Conservation (phyloP, 1,284 basidiomycete species). For the Inonotus hispidus region DNA sequence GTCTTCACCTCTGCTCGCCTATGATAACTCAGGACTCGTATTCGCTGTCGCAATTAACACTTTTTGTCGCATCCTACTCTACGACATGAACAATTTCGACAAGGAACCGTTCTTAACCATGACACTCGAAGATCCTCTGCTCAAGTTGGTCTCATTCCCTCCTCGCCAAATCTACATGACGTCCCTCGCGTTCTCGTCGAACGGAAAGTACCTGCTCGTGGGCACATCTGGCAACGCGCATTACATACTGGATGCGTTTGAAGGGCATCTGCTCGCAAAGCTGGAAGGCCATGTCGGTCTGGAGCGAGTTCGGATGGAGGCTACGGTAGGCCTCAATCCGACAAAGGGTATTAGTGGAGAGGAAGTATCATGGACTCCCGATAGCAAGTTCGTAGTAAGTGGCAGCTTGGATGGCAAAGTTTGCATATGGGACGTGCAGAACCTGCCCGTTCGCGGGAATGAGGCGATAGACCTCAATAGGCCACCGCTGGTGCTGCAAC, state of each 20-base stretch:
- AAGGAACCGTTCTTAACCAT: conserved; percentile 86
- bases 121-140: conserved; percentile 74
- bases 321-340: conserved; percentile 60
- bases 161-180: conserved; percentile 90
- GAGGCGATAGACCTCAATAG: conserved; percentile 49
- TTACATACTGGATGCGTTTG: conserved; percentile 88
- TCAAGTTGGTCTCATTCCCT: conserved; percentile 69
- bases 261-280: conserved; percentile 76
- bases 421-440: conserved; percentile 74
- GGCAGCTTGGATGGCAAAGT: conserved; percentile 82
- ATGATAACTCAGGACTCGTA: conserved; percentile 85
- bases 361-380: conserved; percentile 89
- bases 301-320: conserved; percentile 56
- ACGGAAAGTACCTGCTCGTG: conserved; percentile 86
- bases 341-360: conserved; percentile 78
- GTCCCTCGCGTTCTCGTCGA: conserved; percentile 84
- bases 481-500: conserved; percentile 47
- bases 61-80: conserved; percentile 81
- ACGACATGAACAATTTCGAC: conserved; percentile 87
- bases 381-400: conserved; percentile 81
- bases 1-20: conserved; percentile 80
- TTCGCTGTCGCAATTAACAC: conserved; percentile 92
- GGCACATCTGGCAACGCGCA: conserved; percentile 92
- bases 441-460: conserved; percentile 40
- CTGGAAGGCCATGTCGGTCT: conserved; percentile 79